A percentile compares a stretch with the other conserved stretches of the same genome.
Evolutionary conservation across 441 rosid genomes (phyloP).

Genomic region (Populus hybrid): DNA sequence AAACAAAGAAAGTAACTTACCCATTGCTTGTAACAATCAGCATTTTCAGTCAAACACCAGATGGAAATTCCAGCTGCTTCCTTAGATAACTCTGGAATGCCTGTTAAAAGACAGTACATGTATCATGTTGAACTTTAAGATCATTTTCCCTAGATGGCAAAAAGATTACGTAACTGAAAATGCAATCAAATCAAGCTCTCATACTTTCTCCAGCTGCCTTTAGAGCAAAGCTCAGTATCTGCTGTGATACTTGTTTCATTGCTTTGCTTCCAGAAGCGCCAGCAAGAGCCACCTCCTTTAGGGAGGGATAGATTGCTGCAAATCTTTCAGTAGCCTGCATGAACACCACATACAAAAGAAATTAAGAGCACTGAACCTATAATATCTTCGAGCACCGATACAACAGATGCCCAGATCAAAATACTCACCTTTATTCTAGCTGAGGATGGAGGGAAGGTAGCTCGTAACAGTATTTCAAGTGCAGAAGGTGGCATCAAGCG

Average conservation of each 20-base stretch:
- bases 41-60: conserved; percentile 75
- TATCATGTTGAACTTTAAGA: background rate
- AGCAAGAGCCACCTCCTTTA: conserved; percentile 82
- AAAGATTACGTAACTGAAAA: background rate
- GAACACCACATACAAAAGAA: conserved; percentile 16
- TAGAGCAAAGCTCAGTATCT: conserved; percentile 54
- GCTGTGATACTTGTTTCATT: too few relatives aligned
- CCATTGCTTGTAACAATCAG: conserved; percentile 89
- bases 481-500: conserved; percentile 82
- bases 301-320: conserved; percentile 64
- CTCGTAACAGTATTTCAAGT: conserved; percentile 58
- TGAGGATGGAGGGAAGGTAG: conserved; percentile 71
- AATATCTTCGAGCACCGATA: conserved; percentile 2
- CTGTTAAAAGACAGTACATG: conserved; percentile 33
- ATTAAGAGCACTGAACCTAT: background rate
- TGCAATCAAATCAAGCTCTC: background rate
- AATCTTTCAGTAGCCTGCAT: conserved; percentile 95
- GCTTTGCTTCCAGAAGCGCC: conserved; percentile 79
- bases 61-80: conserved; percentile 66
- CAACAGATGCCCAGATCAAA: conserved; percentile 10
- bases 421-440: conserved; percentile 73
- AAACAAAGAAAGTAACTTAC: conserved; percentile 38
- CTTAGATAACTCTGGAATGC: conserved; percentile 53
- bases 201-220: conserved; percentile 86
- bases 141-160: background rate